Base-by-base conservation (phyloP, 2,329 filamentous ascomycete species). In the Microcyclosporella mali region DNA sequence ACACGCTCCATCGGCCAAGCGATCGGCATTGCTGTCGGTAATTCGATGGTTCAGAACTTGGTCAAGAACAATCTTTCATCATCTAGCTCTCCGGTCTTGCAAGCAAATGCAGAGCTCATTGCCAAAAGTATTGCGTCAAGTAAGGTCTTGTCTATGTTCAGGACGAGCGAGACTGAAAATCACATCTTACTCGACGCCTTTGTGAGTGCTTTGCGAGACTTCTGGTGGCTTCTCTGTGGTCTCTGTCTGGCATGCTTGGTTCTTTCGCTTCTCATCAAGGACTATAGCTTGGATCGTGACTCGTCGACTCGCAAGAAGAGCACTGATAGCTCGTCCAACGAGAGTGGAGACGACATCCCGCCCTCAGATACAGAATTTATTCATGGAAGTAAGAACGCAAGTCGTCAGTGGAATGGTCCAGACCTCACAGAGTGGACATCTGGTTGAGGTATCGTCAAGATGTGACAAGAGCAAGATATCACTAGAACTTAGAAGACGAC, bases 1-100 rank as follows among this genome's bases (percentile, higher is more conserved):
- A 19, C 35, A 12, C 40, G 44, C 12, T 28, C 47, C 4, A 14
- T 50, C 4, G 47, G 37, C 2, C 40, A 43, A 33, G 30, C 43
- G 9, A 32, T 43, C 15, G 45, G 38, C 17, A 31, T 44, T 11
- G 33, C 32, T 8, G 40, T 34, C 6, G 40, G 40, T 2, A 35
- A 37, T 11, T 25, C 40, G 2, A 42, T 42, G 11, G 21, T 37
- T 1, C 40, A 42, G 25, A 37, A 42, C 16, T 14, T 18, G 4
- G 18, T 36, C n/a, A 41, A 27, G 34, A 37, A 32, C 30, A n/a
- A 16, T 16, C 30, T 32, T 6, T 32, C 30, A 6, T 32, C 30
- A 6, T 32, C 30, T 6, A 16, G 12, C 30, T 14, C 30, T 14
- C 12, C 12, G 12, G 12, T 32, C 12, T 16, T 32, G 12, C 15